Evolutionary conservation across 345 rosid species (phyloP).

Genomic region (Lenwebbia sp.): DNA sequence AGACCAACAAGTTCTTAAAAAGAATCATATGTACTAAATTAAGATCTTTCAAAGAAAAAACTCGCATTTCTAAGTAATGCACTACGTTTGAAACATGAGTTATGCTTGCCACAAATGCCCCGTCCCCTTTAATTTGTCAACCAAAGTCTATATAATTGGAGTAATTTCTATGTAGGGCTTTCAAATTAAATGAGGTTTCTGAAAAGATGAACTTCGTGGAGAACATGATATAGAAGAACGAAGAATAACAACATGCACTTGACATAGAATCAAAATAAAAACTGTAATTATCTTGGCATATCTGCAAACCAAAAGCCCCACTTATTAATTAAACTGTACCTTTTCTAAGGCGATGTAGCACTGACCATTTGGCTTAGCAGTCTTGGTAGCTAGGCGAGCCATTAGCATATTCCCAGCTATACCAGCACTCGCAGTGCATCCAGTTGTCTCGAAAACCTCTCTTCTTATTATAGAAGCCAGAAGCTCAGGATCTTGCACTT

Average conservation of each 20-base stretch:
- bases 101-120: neutral
- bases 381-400: conserved; percentile 93
- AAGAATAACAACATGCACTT: neutral
- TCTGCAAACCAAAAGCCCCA: neutral
- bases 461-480: conserved; percentile 63
- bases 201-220: neutral
- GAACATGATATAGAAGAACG: neutral
- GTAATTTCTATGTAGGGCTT: neutral
- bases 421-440: conserved; percentile 91
- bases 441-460: conserved; percentile 67
- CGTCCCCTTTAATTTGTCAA: neutral
- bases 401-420: conserved; percentile 83
- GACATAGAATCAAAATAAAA: neutral
- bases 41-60: neutral
- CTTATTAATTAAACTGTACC: conserved; percentile 18
- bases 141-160: neutral
- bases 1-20: neutral
- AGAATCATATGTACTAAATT: neutral
- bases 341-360: conserved; percentile 47
- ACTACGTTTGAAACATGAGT: neutral
- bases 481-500: conserved; percentile 40
- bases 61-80: neutral
- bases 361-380: conserved; percentile 94
- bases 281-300: neutral
- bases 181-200: neutral